Percentiles rank a stretch among this genome's conserved stretches.
phyloP scores from a whole-genome alignment of 108 stramenopile genomes.

The Bacterosira constricta region DNA sequence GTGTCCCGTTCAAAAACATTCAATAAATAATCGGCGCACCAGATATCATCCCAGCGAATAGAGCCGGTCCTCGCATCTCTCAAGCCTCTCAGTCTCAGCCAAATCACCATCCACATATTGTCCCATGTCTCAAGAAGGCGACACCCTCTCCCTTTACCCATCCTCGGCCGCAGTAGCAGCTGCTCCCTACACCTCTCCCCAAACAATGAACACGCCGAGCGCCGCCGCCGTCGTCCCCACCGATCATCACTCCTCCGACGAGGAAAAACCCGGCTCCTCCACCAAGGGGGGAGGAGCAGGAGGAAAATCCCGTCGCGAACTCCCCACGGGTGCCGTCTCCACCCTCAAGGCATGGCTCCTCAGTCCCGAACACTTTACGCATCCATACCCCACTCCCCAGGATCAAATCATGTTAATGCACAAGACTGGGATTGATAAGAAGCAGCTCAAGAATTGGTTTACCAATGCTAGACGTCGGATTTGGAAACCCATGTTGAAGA shows the following conservation, averaged over 20 bases:
- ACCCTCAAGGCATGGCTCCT: slow-evolving; percentile 92
- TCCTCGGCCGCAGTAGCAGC: neutral
- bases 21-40: no score
- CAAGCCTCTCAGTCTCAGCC: neutral
- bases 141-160: slow-evolving; percentile 18
- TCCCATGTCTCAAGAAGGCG: slow-evolving; percentile 17
- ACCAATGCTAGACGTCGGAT: slow-evolving; percentile 93
- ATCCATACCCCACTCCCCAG: slow-evolving; percentile 93
- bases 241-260: slow-evolving; percentile 16
- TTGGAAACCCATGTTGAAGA: slow-evolving; percentile 96
- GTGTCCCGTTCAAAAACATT: no score
- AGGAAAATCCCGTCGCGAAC: slow-evolving; percentile 87
- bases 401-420: slow-evolving; percentile 93
- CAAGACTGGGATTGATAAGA: slow-evolving; percentile 94
- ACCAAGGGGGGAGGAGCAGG: slow-evolving; percentile 28
- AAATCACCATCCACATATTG: neutral
- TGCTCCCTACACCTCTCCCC: neutral
- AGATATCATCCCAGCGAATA: no score
- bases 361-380: slow-evolving; percentile 89
- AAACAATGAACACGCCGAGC: neutral
- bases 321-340: slow-evolving; percentile 89
- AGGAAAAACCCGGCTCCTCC: slow-evolving; percentile 33
- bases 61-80: neutral
- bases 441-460: slow-evolving; percentile 97
- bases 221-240: slow-evolving; percentile 1